phyloP scores from a whole-genome alignment of 1,284 basidiomycete genomes.

The Pseudozyma sp. region DNA sequence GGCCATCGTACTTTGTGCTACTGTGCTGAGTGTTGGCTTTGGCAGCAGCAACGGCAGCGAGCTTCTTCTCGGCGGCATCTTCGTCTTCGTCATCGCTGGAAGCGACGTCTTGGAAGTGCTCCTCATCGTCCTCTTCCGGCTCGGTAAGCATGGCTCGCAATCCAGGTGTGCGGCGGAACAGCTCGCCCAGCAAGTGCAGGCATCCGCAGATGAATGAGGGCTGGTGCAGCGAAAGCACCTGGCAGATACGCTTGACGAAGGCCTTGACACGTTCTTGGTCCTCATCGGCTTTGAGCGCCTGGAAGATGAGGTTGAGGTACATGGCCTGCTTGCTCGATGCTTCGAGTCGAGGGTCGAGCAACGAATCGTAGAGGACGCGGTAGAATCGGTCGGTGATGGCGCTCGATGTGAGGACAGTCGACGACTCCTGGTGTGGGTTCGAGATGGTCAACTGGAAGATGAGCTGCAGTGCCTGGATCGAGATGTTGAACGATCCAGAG shows the following conservation, averaged over 20 bases:
- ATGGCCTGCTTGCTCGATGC: conserved; percentile 93
- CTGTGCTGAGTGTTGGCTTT: conserved; percentile 5
- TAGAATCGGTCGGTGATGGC: conserved; percentile 79
- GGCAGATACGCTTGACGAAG: conserved; percentile 86
- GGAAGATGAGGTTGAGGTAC: conserved; percentile 96
- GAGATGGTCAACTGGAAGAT: conserved; percentile 80
- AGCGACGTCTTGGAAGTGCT: conserved; percentile 72
- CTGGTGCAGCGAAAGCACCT: conserved; percentile 81
- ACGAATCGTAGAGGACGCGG: conserved; percentile 87
- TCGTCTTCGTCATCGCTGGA: conserved; percentile 60
- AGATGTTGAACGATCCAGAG: conserved; percentile 89
- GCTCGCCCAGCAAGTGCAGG: conserved; percentile 74
- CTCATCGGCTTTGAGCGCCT: conserved; percentile 84
- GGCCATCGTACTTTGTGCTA: conserved; percentile 55
- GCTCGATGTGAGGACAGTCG: conserved; percentile 30
- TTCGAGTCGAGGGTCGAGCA: conserved; percentile 84
- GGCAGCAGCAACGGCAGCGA: conserved; percentile 19
- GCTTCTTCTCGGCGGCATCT: conserved; percentile 24
- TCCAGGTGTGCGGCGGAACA: conserved; percentile 80
- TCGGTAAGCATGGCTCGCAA: conserved; percentile 77
- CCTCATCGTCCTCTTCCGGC: conserved; percentile 70
- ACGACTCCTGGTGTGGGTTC: conserved; percentile 33
- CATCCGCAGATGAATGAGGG: conserved; percentile 92
- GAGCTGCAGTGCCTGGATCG: conserved; percentile 91
- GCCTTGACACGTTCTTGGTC: conserved; percentile 80